These are phyloP conservation scores for Mycena metata DNA, from an alignment of 768 basidiomycete species.

Conservation along the genomic window DNA sequence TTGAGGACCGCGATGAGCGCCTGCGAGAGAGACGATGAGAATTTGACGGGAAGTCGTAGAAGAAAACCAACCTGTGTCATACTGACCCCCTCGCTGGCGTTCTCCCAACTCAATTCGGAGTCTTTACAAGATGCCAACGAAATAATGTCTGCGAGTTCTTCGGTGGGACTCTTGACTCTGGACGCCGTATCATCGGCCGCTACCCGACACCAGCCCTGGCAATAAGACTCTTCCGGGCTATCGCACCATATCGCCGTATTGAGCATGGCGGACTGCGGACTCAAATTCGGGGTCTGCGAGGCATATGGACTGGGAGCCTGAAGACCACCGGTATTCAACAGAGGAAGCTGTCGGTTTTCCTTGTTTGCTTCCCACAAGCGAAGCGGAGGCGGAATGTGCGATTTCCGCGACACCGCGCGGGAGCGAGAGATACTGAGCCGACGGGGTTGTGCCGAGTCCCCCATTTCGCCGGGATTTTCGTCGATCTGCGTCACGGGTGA, in stretches of 20 bases:
- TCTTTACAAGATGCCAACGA: conserved; percentile 37
- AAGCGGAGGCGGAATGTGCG: conserved; percentile 26
- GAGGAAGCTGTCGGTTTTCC: conserved; percentile 11
- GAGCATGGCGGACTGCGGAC: conserved; percentile 3
- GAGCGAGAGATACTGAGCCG: conserved; percentile 13
- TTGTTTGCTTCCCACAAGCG: conserved; percentile 26
- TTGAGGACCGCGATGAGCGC: conserved; percentile 28
- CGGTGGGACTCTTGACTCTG: not conserved
- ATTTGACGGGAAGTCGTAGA: not conserved
- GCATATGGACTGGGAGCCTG: not conserved
- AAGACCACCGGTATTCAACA: not conserved
- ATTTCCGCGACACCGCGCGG: not conserved
- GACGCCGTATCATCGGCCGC: not conserved
- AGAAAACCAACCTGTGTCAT: conserved; percentile 32
- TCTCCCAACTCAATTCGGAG: conserved; percentile 38
- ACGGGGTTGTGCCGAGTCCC: not conserved
- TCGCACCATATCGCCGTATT: conserved; percentile 15
- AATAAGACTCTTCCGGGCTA: conserved; percentile 24
- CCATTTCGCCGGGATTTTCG: not conserved
- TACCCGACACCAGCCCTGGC: conserved; percentile 33
- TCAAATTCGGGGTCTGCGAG: not conserved
- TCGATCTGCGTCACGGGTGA: not conserved
- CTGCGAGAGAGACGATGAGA: not conserved
- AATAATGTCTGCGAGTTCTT: conserved; percentile 24
- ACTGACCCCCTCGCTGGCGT: conserved; percentile 22